Base-by-base conservation (phyloP, 768 basidiomycete species). In the Lyophyllum atratum region DNA sequence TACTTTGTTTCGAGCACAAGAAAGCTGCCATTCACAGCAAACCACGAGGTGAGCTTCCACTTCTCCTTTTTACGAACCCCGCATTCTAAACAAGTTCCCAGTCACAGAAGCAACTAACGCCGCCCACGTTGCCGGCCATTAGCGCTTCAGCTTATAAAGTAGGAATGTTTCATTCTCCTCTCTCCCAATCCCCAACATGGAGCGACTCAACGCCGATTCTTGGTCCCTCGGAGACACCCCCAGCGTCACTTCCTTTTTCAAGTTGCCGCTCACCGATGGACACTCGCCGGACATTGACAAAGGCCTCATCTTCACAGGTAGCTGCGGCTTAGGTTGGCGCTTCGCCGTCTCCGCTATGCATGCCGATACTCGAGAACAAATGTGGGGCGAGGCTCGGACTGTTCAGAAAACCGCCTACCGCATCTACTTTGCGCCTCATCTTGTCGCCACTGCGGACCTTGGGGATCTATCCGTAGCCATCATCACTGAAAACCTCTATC, bases 271-370 rank as follows among this genome's bases (percentile, higher is more conserved):
- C 0, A n/a, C 14, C 0, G 46, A 56, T 25, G 61, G 58, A 2
- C 47, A 59, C 39, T 56, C 47, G 15, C 15, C 19, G 4, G 9
- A 8, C 10, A 10, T 54, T 11, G 40, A 21, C 21, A 15, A 46
- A 43, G 39, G 29, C 12, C 50, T 33, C 6, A 14, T 56, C 46
- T 39, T 46, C 15, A 50, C 58, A 5, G 51, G 29, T 6, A 53
- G 22, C 17, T 56, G 58, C 43, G 61, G 61, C 33, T 43, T 59
- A 6, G 61, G 61, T 6, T 62, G 61, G 58, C 28, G 25, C 12
- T 61, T 52, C 7, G 12, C 45, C 17, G 26, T 54, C 19, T 26
- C 49, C 4, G 54, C 54, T 0, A 48, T 22, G 12, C 37, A 51
- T 24, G 37, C 6, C 21, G 56, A 55, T 14, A 7, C 14, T 6